These are phyloP conservation scores for Colletotrichum cordylinicola DNA, from an alignment of 2,329 filamentous ascomycete species.

Conservation along the genomic window DNA sequence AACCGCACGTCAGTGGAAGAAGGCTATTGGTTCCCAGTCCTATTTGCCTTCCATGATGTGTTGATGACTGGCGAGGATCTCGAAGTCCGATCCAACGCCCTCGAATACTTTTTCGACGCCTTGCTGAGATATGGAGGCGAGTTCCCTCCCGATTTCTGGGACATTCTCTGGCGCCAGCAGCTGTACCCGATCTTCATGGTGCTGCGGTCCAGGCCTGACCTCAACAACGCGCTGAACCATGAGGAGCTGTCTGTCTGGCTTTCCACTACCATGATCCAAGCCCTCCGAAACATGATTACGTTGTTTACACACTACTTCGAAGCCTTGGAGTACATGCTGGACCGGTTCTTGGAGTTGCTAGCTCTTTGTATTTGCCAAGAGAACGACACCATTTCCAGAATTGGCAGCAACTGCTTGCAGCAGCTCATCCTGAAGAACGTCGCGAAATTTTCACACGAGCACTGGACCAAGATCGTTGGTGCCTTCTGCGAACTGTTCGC, in stretches of 20 bases:
- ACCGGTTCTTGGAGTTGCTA: slow-evolving; percentile 93
- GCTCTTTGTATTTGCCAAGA: slow-evolving; percentile 98
- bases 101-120: slow-evolving; percentile 97
- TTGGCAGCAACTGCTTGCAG: slow-evolving; percentile 97
- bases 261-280: slow-evolving; percentile 99
- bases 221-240: slow-evolving; percentile 93
- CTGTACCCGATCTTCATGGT: slow-evolving; percentile 99
- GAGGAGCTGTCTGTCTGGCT: slow-evolving; percentile 98
- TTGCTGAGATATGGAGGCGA: slow-evolving; percentile 88
- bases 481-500: slow-evolving; percentile 97
- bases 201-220: slow-evolving; percentile 92
- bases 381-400: slow-evolving; percentile 96
- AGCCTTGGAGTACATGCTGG: slow-evolving; percentile 94
- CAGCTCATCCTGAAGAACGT: slow-evolving; percentile 97
- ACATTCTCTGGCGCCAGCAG: slow-evolving; percentile 95
- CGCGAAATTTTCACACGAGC: slow-evolving; percentile 81
- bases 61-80: slow-evolving; percentile 99
- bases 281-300: slow-evolving; percentile 96
- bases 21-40: slow-evolving; percentile 97
- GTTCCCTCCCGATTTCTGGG: slow-evolving; percentile 96
- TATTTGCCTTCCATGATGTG: slow-evolving; percentile 98
- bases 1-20: slow-evolving; percentile 90
- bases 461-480: slow-evolving; percentile 94
- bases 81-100: slow-evolving; percentile 87
- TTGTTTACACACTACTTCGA: slow-evolving; percentile 99